Conservation (phyloP, 495 filamentous ascomycete genomes). For the Thozetella sp. region DNA sequence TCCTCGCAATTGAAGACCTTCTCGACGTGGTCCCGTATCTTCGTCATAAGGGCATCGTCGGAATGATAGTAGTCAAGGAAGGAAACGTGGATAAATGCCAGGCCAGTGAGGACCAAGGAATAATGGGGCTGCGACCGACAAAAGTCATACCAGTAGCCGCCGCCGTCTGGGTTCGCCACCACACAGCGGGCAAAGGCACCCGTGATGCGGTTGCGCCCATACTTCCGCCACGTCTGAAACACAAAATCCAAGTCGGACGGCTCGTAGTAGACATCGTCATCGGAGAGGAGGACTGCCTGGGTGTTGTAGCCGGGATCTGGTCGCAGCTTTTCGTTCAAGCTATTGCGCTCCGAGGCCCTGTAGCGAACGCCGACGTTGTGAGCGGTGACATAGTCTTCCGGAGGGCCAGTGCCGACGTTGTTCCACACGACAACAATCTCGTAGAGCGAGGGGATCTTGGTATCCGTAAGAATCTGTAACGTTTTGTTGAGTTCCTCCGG, state of each 20-base stretch:
- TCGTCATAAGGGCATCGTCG: constrained; percentile 10
- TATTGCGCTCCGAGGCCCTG: constrained; percentile 10
- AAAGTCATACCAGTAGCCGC: constrained; percentile 7
- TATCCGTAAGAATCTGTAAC: constrained; percentile 3
- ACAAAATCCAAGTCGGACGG: constrained; percentile 19
- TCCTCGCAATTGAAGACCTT: constrained; percentile 21
- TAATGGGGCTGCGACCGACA: constrained; percentile 10
- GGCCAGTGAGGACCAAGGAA: constrained; percentile 14
- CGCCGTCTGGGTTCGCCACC: constrained; percentile 3
- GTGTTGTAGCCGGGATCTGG: constrained; percentile 13
- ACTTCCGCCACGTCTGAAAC: constrained; percentile 18
- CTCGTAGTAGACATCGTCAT: constrained; percentile 18
- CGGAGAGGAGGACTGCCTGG: constrained; percentile 15
- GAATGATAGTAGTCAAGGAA: constrained; percentile 20
- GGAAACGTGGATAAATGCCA: constrained; percentile 17
- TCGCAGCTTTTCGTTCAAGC: constrained; percentile 12
- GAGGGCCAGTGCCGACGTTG: constrained; percentile 10
- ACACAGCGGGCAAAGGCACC: constrained; percentile 16
- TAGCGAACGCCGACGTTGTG: constrained; percentile 14
- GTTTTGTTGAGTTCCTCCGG: constrained; percentile 15
- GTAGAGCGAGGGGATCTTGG: constrained; percentile 15
- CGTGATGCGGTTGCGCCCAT: constrained; percentile 14
- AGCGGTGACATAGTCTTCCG: constrained; percentile 7
- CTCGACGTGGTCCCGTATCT: constrained; percentile 16
- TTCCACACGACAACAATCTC: constrained; percentile 19